Evolutionary conservation across 176 grass and related monocot genomes (phyloP).

Genomic region (Cymbopogon citratus): DNA sequence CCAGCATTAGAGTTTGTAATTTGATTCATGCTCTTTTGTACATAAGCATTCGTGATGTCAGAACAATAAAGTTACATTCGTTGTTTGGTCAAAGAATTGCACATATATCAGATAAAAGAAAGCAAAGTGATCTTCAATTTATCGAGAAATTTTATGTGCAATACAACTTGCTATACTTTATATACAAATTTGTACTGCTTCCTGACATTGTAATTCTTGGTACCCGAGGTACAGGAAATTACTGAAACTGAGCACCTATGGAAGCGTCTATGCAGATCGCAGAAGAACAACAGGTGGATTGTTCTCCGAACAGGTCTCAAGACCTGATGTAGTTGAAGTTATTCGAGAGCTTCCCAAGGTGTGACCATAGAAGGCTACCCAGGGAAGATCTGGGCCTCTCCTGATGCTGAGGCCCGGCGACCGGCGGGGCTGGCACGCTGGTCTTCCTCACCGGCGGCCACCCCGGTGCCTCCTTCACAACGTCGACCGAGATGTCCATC

Average conservation of each 20-base stretch:
- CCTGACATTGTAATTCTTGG: neutral
- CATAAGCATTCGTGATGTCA: slow-evolving; percentile 31
- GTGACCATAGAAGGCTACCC: slow-evolving; percentile 39
- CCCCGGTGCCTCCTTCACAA: slow-evolving; percentile 17
- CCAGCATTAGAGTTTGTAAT: slow-evolving; percentile 21
- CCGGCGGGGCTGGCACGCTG: neutral
- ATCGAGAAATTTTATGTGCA: slow-evolving; percentile 18
- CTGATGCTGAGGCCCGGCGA: slow-evolving; percentile 10
- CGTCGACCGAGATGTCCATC: slow-evolving; percentile 32
- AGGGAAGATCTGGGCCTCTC: slow-evolving; percentile 31
- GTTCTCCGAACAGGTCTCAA: neutral
- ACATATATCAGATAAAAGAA: neutral
- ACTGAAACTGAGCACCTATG: neutral
- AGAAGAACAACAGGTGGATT: slow-evolving; percentile 8
- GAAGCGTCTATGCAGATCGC: neutral
- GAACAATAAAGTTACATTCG: slow-evolving; percentile 20
- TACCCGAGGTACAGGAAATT: neutral
- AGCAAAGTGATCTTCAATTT: neutral
- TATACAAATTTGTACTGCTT: slow-evolving; percentile 30
- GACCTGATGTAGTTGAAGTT: slow-evolving; percentile 30
- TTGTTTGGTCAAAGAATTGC: slow-evolving; percentile 30
- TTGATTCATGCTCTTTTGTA: slow-evolving; percentile 40
- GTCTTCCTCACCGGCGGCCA: slow-evolving; percentile 39
- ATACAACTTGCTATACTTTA: neutral
- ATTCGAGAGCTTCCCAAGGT: slow-evolving; percentile 51